Base-by-base conservation (phyloP, 352 stramenopile species). In the Phytophthora citricola region DNA sequence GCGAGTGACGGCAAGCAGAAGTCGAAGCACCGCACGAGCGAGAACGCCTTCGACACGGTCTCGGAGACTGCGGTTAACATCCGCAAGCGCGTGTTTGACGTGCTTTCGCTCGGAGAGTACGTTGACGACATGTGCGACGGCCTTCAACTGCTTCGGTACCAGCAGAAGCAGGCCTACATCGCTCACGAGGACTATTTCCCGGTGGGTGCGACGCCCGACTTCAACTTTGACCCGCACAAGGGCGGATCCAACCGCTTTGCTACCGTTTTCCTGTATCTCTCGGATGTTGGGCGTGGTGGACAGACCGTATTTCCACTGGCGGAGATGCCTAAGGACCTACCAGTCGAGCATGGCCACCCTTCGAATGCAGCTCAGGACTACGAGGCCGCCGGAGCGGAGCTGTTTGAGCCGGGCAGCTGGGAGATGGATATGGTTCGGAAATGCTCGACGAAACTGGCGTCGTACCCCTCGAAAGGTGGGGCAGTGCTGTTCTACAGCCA, bases 401-500 rank as follows among this genome's bases (percentile, higher is more conserved):
- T 95, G 24, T 95, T 95, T 57, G 82, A 90, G 44, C 57, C 66
- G 11, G 73, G 74, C 12, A 83, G 71, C 41, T 93, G 81, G 83
- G 83, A 95, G 68, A 72, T 81, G 27, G 82, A 93, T 46, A 93
- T 93, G 83, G 81, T 93, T 26, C 66, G 73, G 14, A 86, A 91
- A 61, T 95, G 87, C 72, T 82, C 80, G 6, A 90, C 80, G 36
- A 91, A 92, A 63, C 71, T 95, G 38, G 85, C 85, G 12, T 80
- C 80, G 53, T 93, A 93, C 67, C 87, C 87, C 10, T 80, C 72
- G 53, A 95, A 95, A 61, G 94, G 91, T 26, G 89, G 97, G 52
- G 96, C 97, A 2, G 81, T 99, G n/a, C 74, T 99, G 6, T 99
- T 99, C 81, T 99, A 99, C 86, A 98, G 83, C 56, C 97, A 99